These are phyloP conservation scores for Sarocladium strictum DNA, from an alignment of 2,329 filamentous ascomycete genomes.

Conservation along the genomic window DNA sequence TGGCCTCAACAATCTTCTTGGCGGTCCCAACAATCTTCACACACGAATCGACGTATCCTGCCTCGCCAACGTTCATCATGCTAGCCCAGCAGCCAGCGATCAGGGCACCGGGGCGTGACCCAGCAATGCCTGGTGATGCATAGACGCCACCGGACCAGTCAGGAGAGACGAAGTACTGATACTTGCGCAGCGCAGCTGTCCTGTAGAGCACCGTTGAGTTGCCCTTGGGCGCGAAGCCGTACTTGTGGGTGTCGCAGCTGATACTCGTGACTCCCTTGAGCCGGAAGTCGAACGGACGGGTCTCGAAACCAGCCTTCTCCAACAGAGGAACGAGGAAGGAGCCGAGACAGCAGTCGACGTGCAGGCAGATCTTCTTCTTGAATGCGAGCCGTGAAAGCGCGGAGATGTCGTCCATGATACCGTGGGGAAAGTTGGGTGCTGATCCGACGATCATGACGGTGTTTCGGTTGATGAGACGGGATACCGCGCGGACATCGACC, in stretches of 20 bases:
- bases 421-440: conserved; percentile 95
- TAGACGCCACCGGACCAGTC: conserved; percentile 97
- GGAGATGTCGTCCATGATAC: conserved; percentile 93
- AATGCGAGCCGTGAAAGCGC: conserved; percentile 77
- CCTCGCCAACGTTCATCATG: conserved; percentile 81
- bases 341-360: conserved; percentile 96
- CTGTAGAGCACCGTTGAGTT: conserved; percentile 93
- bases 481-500: conserved; percentile 71
- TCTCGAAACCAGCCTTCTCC: conserved; percentile 86
- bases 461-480: conserved; percentile 86
- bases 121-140: conserved; percentile 85
- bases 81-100: conserved; percentile 96
- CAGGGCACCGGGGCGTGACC: conserved; percentile 83
- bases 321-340: conserved; percentile 93
- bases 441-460: conserved; percentile 90
- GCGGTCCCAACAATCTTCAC: conserved; percentile 81
- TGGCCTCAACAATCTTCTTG: conserved; percentile 72
- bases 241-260: conserved; percentile 96
- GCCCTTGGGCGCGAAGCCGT: conserved; percentile 96
- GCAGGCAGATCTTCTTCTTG: conserved; percentile 75
- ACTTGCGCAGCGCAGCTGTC: conserved; percentile 66
- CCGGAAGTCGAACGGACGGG: conserved; percentile 86
- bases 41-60: conserved; percentile 82
- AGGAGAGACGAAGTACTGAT: conserved; percentile 94
- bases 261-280: conserved; percentile 93